Evolutionary conservation across 202 grass and related monocot species (phyloP).

Genomic region (Carex arenaria): DNA sequence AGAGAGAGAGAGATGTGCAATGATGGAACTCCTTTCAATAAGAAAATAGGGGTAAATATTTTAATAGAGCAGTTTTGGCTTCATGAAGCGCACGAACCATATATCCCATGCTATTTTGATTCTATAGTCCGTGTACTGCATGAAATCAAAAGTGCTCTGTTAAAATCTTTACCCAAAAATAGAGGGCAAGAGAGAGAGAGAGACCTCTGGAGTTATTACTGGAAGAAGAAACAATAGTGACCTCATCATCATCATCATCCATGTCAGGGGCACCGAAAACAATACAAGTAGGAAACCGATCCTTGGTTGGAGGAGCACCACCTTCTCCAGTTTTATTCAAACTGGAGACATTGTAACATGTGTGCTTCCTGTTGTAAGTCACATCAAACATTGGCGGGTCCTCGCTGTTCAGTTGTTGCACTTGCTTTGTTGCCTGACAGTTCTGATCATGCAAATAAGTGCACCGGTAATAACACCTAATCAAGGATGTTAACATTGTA

Average conservation of each 20-base stretch:
- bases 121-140: too few species aligned
- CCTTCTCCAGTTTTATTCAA: conserved; percentile 19
- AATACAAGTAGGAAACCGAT: conserved; percentile 19
- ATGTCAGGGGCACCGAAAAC: neutral
- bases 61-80: too few species aligned
- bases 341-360: conserved; percentile 25
- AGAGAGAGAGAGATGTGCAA: too few species aligned
- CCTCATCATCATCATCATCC: conserved; percentile 14
- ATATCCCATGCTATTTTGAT: too few species aligned
- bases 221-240: conserved; percentile 21
- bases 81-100: too few species aligned
- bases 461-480: conserved; percentile 68
- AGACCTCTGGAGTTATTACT: conserved; percentile 12
- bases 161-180: too few species aligned
- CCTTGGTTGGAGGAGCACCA: conserved; percentile 11
- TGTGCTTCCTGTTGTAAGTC: conserved; percentile 57
- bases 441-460: conserved; percentile 60
- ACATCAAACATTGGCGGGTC: conserved; percentile 45
- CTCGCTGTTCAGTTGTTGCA: conserved; percentile 24
- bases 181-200: neutral
- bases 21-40: neutral
- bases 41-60: neutral
- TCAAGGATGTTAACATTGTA: neutral
- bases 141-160: too few species aligned
- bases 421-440: conserved; percentile 63